These are phyloP conservation scores for Phytophthora rubi DNA, from an alignment of 352 stramenopile species.

Conservation along the genomic window DNA sequence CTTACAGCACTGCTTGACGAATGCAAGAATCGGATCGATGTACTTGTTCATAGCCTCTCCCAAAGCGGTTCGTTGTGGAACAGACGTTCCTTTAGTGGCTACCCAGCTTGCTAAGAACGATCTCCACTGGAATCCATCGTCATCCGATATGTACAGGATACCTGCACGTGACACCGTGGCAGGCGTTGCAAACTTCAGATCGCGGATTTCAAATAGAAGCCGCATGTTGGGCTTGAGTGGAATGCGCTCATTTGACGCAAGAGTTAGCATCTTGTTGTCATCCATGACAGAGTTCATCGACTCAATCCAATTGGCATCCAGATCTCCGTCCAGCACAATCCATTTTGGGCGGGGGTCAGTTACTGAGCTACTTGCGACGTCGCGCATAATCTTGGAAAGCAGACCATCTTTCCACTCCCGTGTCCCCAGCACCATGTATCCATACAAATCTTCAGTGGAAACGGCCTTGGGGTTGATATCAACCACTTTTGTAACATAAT, in stretches of 20 bases:
- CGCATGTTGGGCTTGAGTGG: slow-evolving; percentile 95
- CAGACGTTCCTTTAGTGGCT: slow-evolving; percentile 62
- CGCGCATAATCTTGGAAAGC: slow-evolving; percentile 94
- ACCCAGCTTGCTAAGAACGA: slow-evolving; percentile 94
- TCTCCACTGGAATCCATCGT: slow-evolving; percentile 92
- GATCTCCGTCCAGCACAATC: slow-evolving; percentile 94
- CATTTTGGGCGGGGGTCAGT: slow-evolving; percentile 90
- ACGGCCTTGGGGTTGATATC: slow-evolving; percentile 97
- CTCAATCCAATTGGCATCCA: slow-evolving; percentile 90
- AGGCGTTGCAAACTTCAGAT: slow-evolving; percentile 94
- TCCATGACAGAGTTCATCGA: slow-evolving; percentile 93
- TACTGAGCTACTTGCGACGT: slow-evolving; percentile 73
- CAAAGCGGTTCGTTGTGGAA: slow-evolving; percentile 58
- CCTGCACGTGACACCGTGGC: slow-evolving; percentile 94
- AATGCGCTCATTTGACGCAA: slow-evolving; percentile 96
- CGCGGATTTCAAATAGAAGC: slow-evolving; percentile 96
- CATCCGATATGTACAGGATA: slow-evolving; percentile 95
- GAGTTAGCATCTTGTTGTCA: slow-evolving; percentile 90
- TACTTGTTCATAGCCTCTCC: slow-evolving; percentile 88
- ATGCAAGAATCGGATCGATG: slow-evolving; percentile 84
- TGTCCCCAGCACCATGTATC: slow-evolving; percentile 94
- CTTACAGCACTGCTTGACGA: slow-evolving; percentile 87
- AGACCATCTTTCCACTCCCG: slow-evolving; percentile 96
- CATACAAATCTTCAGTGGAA: slow-evolving; percentile 96
- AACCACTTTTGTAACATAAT: slow-evolving; percentile 70